phyloP scores from a whole-genome alignment of 2,329 filamentous ascomycete genomes.

The Proliferodiscus dingleyae region DNA sequence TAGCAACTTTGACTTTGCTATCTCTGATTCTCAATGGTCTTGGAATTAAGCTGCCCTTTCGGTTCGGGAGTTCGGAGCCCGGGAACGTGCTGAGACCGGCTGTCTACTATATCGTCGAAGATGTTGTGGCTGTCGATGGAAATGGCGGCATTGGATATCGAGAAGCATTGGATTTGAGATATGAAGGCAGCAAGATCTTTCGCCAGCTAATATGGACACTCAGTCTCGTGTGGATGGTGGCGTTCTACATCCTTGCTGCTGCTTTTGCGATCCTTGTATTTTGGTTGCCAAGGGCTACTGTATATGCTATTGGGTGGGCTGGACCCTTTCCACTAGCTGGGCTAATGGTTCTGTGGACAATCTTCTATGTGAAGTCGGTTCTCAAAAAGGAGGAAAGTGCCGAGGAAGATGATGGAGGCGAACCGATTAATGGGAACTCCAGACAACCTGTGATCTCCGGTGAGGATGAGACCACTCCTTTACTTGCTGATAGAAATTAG shows the following conservation, averaged over 20 bases:
- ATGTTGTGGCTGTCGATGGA: conserved; percentile 65
- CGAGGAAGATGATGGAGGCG: conserved; percentile 1
- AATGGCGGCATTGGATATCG: conserved; percentile 47
- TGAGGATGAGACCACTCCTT: conserved; percentile 16
- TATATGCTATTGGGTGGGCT: conserved; percentile 24
- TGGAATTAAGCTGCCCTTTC: conserved; percentile 16
- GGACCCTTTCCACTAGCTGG: conserved; percentile 19
- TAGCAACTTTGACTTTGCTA: conserved; percentile 17
- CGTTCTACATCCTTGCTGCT: conserved; percentile 14
- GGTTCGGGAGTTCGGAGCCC: conserved; percentile 16
- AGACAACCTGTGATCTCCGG: no score
- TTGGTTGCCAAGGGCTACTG: conserved; percentile 11
- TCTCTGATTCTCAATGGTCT: conserved; percentile 14
- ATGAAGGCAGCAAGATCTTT: conserved; percentile 37
- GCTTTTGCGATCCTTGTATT: conserved; percentile 15
- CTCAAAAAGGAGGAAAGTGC: conserved; percentile 11
- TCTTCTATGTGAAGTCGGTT: conserved; percentile 17
- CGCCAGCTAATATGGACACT: conserved; percentile 35
- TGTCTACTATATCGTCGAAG: conserved; percentile 62
- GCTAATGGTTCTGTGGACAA: conserved; percentile 17
- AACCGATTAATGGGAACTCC: neutral
- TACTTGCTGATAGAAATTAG: conserved; percentile 7
- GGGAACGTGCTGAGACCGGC: conserved; percentile 38
- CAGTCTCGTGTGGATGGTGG: conserved; percentile 21
- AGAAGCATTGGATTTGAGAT: conserved; percentile 37